Evolutionary conservation across 192 early-diverging fungal genomes (phyloP), one percentile per base, ranked within the genome.

Genomic region (Allomyces javanicus): DNA sequence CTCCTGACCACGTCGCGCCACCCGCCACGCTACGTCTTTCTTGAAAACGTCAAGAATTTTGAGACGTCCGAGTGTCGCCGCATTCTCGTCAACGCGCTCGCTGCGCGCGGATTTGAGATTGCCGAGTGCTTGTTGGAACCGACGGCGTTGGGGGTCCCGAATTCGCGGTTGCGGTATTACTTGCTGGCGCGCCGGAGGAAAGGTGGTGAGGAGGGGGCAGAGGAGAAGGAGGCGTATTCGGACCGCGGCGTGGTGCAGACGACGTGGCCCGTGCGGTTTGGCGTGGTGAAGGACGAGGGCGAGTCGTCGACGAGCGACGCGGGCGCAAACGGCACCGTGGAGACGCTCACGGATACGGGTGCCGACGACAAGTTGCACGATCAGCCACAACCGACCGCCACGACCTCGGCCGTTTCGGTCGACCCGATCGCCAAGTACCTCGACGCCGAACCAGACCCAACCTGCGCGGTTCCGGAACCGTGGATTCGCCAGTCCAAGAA

Each of bases 41-140:
- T 91, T 24, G 89, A 91, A 71, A 89, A 91, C 73, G 89, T 91
- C 33, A 84, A 85, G 58, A 88, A 88, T 3, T 89, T 91, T 65
- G 89, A 66, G 69, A 72, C 67, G 33, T 87, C 76, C 12, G 84
- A 79, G 72, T 85, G 83, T 12, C 77, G 85, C 9, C 73, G 80
- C 17, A 70, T 76, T 14, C 65, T 89, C 44, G 71, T 89, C 14
- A 72, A 67, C 9, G 70, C 82, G 66, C 71, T 91, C 21, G 67
- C 71, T 62, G 72, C 69, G 11, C 70, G 79, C 44, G 77, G 78
- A 63, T 91, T 87, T 67, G 70, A 75, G 50, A 86, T 77, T 65
- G 83, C 87, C 65, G 89, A 91, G 67, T 81, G 85, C 67, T 69
- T 89, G 68, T 73, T 91, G 67, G 87, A 84, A 21, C 89, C 89